Percentiles rank a stretch among this genome's conserved stretches.
Evolutionary conservation across 75 land plant genomes (phyloP).

Genomic region (Adiantum capillusveneris): DNA sequence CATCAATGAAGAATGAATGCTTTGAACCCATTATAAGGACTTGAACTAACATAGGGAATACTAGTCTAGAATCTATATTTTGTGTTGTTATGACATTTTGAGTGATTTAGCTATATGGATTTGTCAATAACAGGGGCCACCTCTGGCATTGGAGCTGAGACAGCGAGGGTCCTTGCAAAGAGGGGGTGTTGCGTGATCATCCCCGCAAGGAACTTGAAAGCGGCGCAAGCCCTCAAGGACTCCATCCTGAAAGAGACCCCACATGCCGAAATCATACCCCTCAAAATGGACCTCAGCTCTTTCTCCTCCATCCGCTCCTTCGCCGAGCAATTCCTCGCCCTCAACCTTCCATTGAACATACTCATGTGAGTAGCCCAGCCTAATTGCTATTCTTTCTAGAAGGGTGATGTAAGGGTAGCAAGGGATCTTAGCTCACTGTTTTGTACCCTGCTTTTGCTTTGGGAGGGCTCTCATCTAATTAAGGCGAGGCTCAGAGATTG

Average conservation of each 20-base stretch:
- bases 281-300: constrained; percentile 65
- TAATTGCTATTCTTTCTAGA: too few species aligned
- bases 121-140: constrained; percentile 51
- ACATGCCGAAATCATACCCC: constrained; percentile 34
- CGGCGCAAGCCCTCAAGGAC: constrained; percentile 36
- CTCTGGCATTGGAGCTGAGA: constrained; percentile 73
- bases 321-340: constrained; percentile 34
- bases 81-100: too few species aligned
- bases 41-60: too few species aligned
- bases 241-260: constrained; percentile 41
- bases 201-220: constrained; percentile 56
- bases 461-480: not conserved
- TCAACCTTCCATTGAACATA: constrained; percentile 54
- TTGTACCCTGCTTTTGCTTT: too few species aligned
- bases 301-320: constrained; percentile 49
- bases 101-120: too few species aligned
- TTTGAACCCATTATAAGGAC: too few species aligned
- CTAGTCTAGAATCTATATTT: too few species aligned
- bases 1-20: too few species aligned
- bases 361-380: constrained; percentile 42
- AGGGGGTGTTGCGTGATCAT: constrained; percentile 55
- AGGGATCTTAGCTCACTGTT: too few species aligned
- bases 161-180: constrained; percentile 68
- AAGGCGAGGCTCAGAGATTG: too few species aligned
- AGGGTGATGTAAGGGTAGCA: too few species aligned